A percentile compares a stretch with the other conserved stretches of the same genome.
Evolutionary conservation across 2,329 filamentous ascomycete genomes (phyloP).

Genomic region (Pseudopyricularia javanii): DNA sequence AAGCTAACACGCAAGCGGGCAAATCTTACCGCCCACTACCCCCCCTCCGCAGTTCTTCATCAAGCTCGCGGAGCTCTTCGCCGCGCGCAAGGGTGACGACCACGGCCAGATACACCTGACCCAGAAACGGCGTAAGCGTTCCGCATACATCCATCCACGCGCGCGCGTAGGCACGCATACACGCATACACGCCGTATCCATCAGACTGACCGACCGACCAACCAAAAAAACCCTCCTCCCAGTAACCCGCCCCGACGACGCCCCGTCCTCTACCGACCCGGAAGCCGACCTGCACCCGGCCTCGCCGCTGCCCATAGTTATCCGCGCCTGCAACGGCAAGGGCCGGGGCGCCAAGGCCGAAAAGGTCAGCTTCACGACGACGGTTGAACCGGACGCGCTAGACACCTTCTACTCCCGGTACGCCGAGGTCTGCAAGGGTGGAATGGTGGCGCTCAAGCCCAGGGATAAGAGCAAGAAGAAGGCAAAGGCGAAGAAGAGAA

Average conservation of each 20-base stretch:
- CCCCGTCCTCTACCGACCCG: constrained; percentile 26
- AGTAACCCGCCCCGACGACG: constrained; percentile 14
- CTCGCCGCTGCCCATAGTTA: constrained; percentile 57
- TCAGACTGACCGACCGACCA: background rate
- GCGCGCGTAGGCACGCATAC: background rate
- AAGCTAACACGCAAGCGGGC: background rate
- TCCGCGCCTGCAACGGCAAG: constrained; percentile 77
- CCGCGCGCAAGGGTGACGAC: constrained; percentile 51
- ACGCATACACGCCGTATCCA: too few species aligned
- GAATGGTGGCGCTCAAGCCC: constrained; percentile 86
- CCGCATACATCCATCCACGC: background rate
- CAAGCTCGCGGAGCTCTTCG: constrained; percentile 56
- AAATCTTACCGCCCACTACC: too few species aligned
- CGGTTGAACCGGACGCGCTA: constrained; percentile 64
- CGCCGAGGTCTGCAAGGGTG: constrained; percentile 79
- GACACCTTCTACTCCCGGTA: constrained; percentile 76
- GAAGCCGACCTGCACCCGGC: constrained; percentile 44
- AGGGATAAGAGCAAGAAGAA: constrained; percentile 81
- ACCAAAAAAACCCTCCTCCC: background rate
- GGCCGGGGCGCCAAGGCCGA: constrained; percentile 38
- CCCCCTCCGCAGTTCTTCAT: constrained; percentile 54
- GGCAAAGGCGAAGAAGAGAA: constrained; percentile 65
- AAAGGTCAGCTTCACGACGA: constrained; percentile 68
- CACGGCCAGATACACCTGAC: constrained; percentile 64
- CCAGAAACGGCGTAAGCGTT: constrained; percentile 58